A percentile compares a stretch with the other conserved stretches of the same genome.
These are phyloP conservation scores for Fusarium sp. DNA, from an alignment of 2,329 filamentous ascomycete species.

Conservation along the genomic window DNA sequence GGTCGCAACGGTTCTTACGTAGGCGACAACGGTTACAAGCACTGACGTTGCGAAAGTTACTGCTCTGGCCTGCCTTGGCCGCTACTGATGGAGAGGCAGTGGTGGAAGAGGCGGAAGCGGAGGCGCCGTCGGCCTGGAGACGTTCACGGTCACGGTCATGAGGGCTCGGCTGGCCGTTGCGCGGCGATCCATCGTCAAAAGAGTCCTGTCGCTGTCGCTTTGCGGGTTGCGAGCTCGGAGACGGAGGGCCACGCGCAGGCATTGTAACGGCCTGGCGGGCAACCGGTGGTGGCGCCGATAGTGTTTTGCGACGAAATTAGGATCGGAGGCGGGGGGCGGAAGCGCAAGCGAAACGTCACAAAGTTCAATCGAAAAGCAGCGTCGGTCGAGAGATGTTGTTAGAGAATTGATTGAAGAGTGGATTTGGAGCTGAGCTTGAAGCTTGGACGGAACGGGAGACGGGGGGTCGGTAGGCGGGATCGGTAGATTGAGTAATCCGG, in stretches of 20 bases:
- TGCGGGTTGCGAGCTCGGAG: constrained; percentile 62
- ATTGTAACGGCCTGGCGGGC: constrained; percentile 50
- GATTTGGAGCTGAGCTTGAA: constrained; percentile 19
- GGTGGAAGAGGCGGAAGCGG: constrained; percentile 47
- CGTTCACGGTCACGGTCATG: constrained; percentile 42
- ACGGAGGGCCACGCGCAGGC: constrained; percentile 62
- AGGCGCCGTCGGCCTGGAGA: constrained; percentile 49
- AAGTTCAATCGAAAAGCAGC: constrained; percentile 2
- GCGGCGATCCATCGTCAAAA: constrained; percentile 59
- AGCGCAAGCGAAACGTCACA: constrained; percentile 7
- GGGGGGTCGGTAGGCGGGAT: constrained; percentile 33
- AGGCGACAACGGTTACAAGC: constrained; percentile 93
- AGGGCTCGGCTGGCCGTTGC: constrained; percentile 47
- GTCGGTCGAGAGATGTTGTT: neutral
- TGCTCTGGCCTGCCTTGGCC: constrained; percentile 67
- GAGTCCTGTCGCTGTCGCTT: constrained; percentile 70
- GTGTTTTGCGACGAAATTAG: constrained; percentile 26
- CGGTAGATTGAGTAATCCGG: constrained; percentile 35
- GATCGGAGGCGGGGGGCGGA: constrained; percentile 5
- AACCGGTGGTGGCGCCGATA: constrained; percentile 39
- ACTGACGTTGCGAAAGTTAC: constrained; percentile 86
- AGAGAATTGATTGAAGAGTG: constrained; percentile 25
- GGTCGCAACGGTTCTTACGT: constrained; percentile 95
- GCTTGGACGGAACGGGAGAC: constrained; percentile 34
- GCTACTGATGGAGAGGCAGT: constrained; percentile 42